These are phyloP conservation scores for Coprinellus aureogranulatus DNA, from an alignment of 768 basidiomycete genomes.

Conservation along the genomic window DNA sequence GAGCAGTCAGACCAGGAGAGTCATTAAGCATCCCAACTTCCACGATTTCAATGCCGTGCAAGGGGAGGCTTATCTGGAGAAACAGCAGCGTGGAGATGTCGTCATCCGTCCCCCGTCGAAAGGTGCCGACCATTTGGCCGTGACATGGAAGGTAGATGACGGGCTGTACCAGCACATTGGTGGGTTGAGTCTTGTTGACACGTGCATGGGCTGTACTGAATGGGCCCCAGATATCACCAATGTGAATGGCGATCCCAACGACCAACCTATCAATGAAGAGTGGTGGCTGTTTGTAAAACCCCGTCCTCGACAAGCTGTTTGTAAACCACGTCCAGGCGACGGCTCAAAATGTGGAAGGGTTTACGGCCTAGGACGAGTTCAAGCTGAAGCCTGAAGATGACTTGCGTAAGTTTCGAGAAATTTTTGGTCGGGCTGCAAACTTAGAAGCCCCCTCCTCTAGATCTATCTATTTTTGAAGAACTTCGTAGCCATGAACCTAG, in stretches of 20 bases:
- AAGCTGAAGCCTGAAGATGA: constrained; percentile 85
- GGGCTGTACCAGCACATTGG: constrained; percentile 96
- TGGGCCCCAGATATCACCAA: constrained; percentile 71
- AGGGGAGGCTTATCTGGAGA: constrained; percentile 86
- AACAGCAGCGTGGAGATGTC: constrained; percentile 92
- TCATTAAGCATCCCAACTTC: constrained; percentile 98
- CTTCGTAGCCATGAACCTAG: constrained; percentile 88
- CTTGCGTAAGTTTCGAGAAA: constrained; percentile 70
- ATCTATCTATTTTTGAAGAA: constrained; percentile 85
- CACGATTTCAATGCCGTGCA: constrained; percentile 89
- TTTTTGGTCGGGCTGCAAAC: not conserved
- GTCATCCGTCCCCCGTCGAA: constrained; percentile 96
- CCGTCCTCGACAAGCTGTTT: constrained; percentile 94
- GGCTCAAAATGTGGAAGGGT: constrained; percentile 87
- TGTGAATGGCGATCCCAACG: constrained; percentile 69
- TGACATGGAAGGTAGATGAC: constrained; percentile 99
- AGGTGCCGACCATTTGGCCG: constrained; percentile 87
- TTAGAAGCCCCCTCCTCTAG: constrained; percentile 6
- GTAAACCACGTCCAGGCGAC: constrained; percentile 96
- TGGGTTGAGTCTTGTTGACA: constrained; percentile 38
- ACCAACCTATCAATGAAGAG: constrained; percentile 59
- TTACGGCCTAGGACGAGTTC: constrained; percentile 95
- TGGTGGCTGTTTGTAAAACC: constrained; percentile 76
- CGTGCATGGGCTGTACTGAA: constrained; percentile 4
- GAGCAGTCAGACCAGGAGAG: constrained; percentile 72